These are phyloP conservation scores for Cyberlindnera sargentensis DNA, from an alignment of 805 yeast species.

Conservation along the genomic window DNA sequence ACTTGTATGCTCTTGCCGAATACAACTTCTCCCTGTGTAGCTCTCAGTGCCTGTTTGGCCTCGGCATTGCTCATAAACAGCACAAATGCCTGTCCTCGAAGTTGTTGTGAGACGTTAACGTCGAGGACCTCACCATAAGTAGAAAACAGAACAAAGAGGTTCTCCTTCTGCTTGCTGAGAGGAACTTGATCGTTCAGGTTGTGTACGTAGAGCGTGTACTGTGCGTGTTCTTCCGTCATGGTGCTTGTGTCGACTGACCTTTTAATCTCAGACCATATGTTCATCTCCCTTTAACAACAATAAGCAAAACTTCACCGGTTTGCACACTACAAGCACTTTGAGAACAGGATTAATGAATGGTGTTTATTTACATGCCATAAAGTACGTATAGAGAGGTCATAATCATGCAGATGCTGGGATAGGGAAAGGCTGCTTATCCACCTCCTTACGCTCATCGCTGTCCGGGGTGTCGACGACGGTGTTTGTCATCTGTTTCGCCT, in stretches of 20 bases:
- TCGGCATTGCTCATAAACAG: conserved; percentile 40
- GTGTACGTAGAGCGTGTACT: conserved; percentile 45
- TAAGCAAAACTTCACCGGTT: background rate
- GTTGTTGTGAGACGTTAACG: conserved; percentile 36
- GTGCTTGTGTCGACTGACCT: background rate
- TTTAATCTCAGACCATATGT: too few species aligned
- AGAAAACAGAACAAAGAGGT: conserved; percentile 50
- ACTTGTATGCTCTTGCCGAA: conserved; percentile 47
- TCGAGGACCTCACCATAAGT: conserved; percentile 61
- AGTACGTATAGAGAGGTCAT: too few species aligned
- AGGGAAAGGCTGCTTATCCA: conserved; percentile 25
- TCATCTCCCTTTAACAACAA: too few species aligned
- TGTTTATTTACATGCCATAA: background rate
- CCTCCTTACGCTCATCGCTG: conserved; percentile 36
- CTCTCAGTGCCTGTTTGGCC: conserved; percentile 44
- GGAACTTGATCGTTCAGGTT: conserved; percentile 55
- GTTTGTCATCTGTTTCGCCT: conserved; percentile 64
- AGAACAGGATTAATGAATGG: background rate
- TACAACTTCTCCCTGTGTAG: conserved; percentile 39
- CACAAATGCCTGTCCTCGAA: conserved; percentile 66
- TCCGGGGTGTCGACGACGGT: conserved; percentile 59
- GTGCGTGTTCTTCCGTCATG: conserved; percentile 16
- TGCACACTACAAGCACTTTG: background rate
- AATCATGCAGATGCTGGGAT: conserved; percentile 20
- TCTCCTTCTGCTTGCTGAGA: conserved; percentile 37